Percentiles rank a stretch among this genome's conserved stretches.
These are phyloP conservation scores for Kregervanrija delftensis DNA, from an alignment of 805 yeast species.

Conservation along the genomic window DNA sequence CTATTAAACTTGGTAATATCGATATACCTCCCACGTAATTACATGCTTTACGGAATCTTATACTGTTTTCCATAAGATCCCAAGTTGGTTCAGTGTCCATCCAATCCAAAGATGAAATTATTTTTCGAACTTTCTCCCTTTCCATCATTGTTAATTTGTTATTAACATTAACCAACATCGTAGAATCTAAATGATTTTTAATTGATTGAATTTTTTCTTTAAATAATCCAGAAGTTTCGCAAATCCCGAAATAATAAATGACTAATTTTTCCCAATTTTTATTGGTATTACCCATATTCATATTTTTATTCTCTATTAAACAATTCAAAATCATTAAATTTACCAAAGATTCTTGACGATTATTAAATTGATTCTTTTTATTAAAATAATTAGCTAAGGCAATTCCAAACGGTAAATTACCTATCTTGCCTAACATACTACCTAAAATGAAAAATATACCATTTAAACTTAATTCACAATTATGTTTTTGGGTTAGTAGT, in stretches of 20 bases:
- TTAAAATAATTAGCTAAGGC: constrained; percentile 13
- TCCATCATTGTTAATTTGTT: constrained; percentile 15
- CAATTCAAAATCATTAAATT: neutral
- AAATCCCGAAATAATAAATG: neutral
- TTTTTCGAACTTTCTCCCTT: constrained; percentile 1
- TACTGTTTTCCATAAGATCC: constrained; percentile 9
- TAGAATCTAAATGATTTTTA: neutral
- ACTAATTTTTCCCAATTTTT: neutral
- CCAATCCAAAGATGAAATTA: constrained; percentile 14
- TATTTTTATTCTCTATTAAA: neutral
- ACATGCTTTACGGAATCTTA: constrained; percentile 13
- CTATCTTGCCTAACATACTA: constrained; percentile 6
- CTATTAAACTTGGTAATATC: neutral
- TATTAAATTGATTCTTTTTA: neutral
- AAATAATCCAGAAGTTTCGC: constrained; percentile 13
- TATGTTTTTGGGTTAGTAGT: neutral
- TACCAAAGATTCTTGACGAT: too few relatives aligned
- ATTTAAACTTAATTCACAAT: neutral
- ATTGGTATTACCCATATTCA: neutral
- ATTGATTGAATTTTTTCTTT: constrained; percentile 7
- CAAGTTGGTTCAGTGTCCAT: constrained; percentile 12
- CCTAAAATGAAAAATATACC: constrained; percentile 4
- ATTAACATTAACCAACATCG: constrained; percentile 3
- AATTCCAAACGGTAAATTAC: constrained; percentile 16
- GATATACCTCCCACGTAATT: constrained; percentile 10